Evolutionary conservation across 2,329 filamentous ascomycete species (phyloP), one percentile per base, ranked within the genome.

Genomic region (Botryotinia convoluta): DNA sequence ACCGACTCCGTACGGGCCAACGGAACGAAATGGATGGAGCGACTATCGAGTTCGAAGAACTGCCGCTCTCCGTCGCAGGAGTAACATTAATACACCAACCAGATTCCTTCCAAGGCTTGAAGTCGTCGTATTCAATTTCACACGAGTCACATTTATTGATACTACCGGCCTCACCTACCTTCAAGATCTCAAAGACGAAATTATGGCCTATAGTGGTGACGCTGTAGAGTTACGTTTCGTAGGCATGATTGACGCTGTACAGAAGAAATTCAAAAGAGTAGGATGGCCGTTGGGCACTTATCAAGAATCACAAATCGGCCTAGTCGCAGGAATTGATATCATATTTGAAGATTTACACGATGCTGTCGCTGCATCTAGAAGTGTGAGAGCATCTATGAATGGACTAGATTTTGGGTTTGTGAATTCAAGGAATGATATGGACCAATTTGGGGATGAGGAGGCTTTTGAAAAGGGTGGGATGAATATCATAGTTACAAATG

Each of bases 151-250:
- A 1, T 76, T 78, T 42, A 71, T 78, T 35, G 77, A 78, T 45
- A 71, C 71, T 2, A 75, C 69, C 1, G 75, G 72, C 1, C 71
- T 78, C 16, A 70, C 69, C 16, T 57, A 71, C 20, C 74, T 78
- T 7, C 39, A 71, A 54, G 71, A 76, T 12, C 39, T 75, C 37
- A 77, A 75, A 45, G 61, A 67, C 9, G 74, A 74, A 20, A 39
- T 77, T 4, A 22, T 70, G 9, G 29, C 44, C 7, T 78, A 76
- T 54, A 74, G 71, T 8, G 74, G 76, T 37, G 69, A 73, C 8
- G 65, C 74, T 9, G 69, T 77, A 6, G 74, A 78, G 60, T 57
- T 78, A 22, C 67, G 76, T 16, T 76, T 78, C 32, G 76, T 78
- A 16, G 77, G 76, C 1, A 65, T 78, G 64, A 74, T 64, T 45